phyloP scores from a whole-genome alignment of 768 basidiomycete genomes.

The Tricholoma flavovirens region DNA sequence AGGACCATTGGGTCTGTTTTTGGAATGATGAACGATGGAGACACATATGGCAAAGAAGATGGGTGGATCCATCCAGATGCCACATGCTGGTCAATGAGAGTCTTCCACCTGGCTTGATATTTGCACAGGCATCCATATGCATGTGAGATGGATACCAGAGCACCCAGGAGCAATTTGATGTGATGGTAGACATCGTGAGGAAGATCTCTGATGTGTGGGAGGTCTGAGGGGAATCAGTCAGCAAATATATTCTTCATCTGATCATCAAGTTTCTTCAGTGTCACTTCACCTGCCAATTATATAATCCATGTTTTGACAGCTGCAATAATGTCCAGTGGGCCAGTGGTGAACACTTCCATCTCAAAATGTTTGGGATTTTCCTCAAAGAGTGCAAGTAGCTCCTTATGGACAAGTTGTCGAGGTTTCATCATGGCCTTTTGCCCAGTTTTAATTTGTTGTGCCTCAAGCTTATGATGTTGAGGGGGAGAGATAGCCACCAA shows the following conservation, averaged over 20 bases:
- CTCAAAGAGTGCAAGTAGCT: background rate
- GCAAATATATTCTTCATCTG: background rate
- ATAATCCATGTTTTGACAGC: background rate
- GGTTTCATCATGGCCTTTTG: too few relatives aligned
- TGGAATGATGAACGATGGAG: too few relatives aligned
- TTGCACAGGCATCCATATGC: background rate
- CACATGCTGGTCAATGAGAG: background rate
- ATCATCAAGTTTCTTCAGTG: background rate
- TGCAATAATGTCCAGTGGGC: background rate
- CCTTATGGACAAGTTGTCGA: too few relatives aligned
- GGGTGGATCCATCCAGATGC: background rate
- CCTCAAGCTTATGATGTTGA: too few relatives aligned
- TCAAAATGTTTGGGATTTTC: background rate
- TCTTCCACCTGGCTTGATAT: background rate
- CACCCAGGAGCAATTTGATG: background rate
- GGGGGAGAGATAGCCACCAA: too few relatives aligned
- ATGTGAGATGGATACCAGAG: background rate
- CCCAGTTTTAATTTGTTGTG: too few relatives aligned
- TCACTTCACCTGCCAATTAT: background rate
- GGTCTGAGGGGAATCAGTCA: background rate
- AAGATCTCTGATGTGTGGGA: background rate
- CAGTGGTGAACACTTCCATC: background rate
- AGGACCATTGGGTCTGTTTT: background rate
- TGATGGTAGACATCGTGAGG: too few relatives aligned
- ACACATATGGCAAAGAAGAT: too few relatives aligned